Evolutionary conservation across 2,329 filamentous ascomycete genomes (phyloP).

Genomic region (Aspergillus proliferans): DNA sequence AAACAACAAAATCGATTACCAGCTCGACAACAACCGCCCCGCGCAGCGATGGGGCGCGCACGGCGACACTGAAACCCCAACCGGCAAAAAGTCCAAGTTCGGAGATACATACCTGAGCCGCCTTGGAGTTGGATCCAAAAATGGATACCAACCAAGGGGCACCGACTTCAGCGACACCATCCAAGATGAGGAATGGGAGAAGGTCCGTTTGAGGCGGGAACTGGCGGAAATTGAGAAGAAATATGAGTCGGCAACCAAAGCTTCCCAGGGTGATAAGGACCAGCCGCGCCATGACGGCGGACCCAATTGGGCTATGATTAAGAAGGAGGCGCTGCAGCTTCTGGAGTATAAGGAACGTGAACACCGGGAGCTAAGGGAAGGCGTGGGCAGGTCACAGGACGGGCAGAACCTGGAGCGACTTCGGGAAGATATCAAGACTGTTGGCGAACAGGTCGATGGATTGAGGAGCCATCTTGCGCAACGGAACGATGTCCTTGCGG

Average conservation of each 20-base stretch:
- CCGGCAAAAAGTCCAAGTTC: slow-evolving; percentile 92
- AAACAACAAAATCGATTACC: slow-evolving; percentile 93
- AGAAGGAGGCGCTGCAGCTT: slow-evolving; percentile 87
- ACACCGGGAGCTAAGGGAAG: slow-evolving; percentile 67
- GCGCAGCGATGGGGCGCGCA: slow-evolving; percentile 73
- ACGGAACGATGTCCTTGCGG: slow-evolving; percentile 67
- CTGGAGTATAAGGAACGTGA: slow-evolving; percentile 85
- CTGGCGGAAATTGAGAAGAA: slow-evolving; percentile 83
- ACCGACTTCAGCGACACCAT: slow-evolving; percentile 85
- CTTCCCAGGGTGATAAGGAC: slow-evolving; percentile 57
- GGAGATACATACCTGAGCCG: slow-evolving; percentile 93
- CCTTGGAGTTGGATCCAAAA: slow-evolving; percentile 68
- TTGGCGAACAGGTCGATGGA: slow-evolving; percentile 91
- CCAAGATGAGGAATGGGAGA: slow-evolving; percentile 91
- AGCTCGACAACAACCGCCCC: slow-evolving; percentile 69
- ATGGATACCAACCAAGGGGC: slow-evolving; percentile 71
- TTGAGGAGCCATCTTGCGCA: slow-evolving; percentile 74
- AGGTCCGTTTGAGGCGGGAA: slow-evolving; percentile 89
- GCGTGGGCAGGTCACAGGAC: slow-evolving; percentile 48
- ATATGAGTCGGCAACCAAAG: slow-evolving; percentile 72
- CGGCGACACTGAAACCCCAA: slow-evolving; percentile 71
- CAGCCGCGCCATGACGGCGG: slow-evolving; percentile 57
- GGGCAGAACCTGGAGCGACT: slow-evolving; percentile 71
- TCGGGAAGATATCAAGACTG: slow-evolving; percentile 76
- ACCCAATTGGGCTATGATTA: slow-evolving; percentile 82